A percentile compares a stretch with the other conserved stretches of the same genome.
Conservation (phyloP, 164 flowering plant species). For the Vitis rotundifolia region DNA sequence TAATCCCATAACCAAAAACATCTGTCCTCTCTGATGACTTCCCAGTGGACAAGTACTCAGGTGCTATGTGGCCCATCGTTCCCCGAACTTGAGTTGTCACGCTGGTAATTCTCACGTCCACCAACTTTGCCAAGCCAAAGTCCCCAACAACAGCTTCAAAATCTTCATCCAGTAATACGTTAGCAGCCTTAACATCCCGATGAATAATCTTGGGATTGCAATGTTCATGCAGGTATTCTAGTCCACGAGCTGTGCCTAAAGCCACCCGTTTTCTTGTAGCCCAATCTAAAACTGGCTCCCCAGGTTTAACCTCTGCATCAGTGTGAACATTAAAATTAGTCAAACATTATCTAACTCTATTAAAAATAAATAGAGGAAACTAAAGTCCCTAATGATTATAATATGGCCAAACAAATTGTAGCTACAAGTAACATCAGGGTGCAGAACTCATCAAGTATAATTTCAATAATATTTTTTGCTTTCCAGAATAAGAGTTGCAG, state of each 20-base stretch:
- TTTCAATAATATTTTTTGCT: no score
- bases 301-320: conserved; percentile 78
- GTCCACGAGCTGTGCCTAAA: conserved; percentile 83
- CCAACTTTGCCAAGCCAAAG: conserved; percentile 88
- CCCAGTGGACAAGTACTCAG: conserved; percentile 93
- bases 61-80: conserved; percentile 98
- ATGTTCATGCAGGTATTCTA: conserved; percentile 90
- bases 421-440: no score
- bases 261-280: conserved; percentile 70
- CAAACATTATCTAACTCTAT: neutral
- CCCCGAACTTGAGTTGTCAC: conserved; percentile 96
- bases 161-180: conserved; percentile 84
- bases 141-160: conserved; percentile 98
- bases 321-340: neutral
- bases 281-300: conserved; percentile 78
- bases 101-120: conserved; percentile 79
- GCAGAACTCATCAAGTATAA: no score
- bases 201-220: conserved; percentile 95
- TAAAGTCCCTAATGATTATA: no score
- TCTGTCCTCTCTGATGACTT: conserved; percentile 93
- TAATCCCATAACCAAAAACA: conserved; percentile 90
- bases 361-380: no score
- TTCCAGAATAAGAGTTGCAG: no score
- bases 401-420: no score
- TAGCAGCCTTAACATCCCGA: conserved; percentile 94